Evolutionary conservation across 2,329 filamentous ascomycete species (phyloP).

Genomic region (Atkinsonella texensis): DNA sequence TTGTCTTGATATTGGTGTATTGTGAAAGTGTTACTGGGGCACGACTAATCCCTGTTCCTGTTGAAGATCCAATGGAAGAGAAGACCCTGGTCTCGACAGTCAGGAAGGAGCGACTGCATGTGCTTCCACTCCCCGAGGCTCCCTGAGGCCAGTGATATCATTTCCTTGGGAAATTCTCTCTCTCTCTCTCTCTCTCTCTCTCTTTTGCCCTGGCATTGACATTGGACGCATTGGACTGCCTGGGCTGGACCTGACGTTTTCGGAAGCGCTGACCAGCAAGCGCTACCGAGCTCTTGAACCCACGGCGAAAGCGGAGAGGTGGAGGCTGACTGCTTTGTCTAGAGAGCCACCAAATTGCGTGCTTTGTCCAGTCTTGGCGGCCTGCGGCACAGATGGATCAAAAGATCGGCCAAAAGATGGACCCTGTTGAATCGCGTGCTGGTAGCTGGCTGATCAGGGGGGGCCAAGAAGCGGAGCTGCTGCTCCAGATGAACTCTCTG

Average conservation of each 20-base stretch:
- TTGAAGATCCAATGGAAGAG: not conserved
- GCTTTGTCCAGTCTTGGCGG: conserved; percentile 23
- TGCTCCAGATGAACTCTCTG: not conserved
- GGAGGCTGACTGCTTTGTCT: conserved; percentile 8
- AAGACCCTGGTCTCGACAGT: too few species aligned
- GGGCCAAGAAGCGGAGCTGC: not conserved
- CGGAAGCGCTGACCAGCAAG: not conserved
- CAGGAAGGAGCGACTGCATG: too few species aligned
- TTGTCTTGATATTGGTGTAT: not conserved
- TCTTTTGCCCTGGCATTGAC: too few species aligned
- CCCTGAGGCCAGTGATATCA: too few species aligned
- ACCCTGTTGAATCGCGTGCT: conserved; percentile 6
- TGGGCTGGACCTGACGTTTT: too few species aligned
- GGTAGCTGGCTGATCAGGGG: not conserved
- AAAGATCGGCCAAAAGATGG: not conserved
- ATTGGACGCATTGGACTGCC: too few species aligned
- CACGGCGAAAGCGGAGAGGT: not conserved
- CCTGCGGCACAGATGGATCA: not conserved
- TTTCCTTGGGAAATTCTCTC: too few species aligned
- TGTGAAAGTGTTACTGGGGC: not conserved
- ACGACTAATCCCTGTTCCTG: too few species aligned
- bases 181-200: too few species aligned
- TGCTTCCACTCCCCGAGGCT: too few species aligned
- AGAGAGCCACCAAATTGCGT: conserved; percentile 17
- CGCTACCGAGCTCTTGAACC: not conserved